These are phyloP conservation scores for Rhytidhysteron rufulum DNA, from an alignment of 2,329 filamentous ascomycete genomes.

Conservation along the genomic window DNA sequence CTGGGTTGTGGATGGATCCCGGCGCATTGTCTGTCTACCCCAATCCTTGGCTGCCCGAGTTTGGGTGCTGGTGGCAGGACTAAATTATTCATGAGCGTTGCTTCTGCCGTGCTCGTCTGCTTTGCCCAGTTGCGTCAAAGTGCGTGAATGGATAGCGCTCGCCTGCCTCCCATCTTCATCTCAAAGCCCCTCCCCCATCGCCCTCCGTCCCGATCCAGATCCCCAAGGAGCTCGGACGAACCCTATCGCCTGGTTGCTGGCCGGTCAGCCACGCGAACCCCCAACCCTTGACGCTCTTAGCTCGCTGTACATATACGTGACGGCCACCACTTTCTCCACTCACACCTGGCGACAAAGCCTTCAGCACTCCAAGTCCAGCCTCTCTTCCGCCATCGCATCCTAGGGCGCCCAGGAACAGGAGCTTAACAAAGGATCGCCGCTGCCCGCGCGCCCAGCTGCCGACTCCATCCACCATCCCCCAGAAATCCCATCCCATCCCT, in stretches of 20 bases:
- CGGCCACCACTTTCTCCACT: conserved; percentile 36
- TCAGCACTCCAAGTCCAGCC: conserved; percentile 43
- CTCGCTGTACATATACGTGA: conserved; percentile 43
- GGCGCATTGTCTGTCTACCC: conserved; percentile 30
- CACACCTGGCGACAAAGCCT: conserved; percentile 34
- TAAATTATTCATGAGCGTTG: conserved; percentile 30
- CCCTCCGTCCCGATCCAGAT: conserved; percentile 38
- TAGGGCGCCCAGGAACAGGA: conserved; percentile 43
- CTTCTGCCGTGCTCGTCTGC: conserved; percentile 39
- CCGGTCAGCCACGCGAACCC: conserved; percentile 40
- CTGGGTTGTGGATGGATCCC: conserved; percentile 31
- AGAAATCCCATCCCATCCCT: not conserved
- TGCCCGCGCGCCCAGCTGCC: conserved; percentile 30
- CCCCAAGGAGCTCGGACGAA: conserved; percentile 38
- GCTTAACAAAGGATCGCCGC: conserved; percentile 51
- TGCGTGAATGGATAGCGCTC: conserved; percentile 32
- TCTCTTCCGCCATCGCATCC: conserved; percentile 42
- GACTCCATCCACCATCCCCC: not conserved
- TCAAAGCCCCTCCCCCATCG: conserved; percentile 29
- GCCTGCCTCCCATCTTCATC: conserved; percentile 29
- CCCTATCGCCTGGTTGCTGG: conserved; percentile 39
- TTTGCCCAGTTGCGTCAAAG: conserved; percentile 35
- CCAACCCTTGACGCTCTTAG: conserved; percentile 35
- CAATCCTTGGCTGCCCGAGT: conserved; percentile 25
- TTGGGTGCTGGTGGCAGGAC: no score